Evolutionary conservation across 2,329 filamentous ascomycete species (phyloP).

Genomic region (Fusarium gaditjirri): DNA sequence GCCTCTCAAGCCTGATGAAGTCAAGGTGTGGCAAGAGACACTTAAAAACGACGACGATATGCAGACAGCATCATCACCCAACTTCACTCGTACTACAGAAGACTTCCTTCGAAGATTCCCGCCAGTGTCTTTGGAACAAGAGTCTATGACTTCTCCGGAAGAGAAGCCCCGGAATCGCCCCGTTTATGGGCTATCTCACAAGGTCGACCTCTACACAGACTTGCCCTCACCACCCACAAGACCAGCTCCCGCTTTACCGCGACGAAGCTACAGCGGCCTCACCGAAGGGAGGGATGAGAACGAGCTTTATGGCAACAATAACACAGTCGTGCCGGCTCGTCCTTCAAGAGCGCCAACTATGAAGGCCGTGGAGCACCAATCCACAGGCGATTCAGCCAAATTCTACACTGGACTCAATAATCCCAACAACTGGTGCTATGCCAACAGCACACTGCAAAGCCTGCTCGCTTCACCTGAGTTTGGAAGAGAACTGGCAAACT

Average conservation of each 20-base stretch:
- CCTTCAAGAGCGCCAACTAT: conserved; percentile 49
- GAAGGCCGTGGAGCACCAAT: conserved; percentile 56
- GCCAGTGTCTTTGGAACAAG: conserved; percentile 69
- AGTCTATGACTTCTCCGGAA: conserved; percentile 66
- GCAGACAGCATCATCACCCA: conserved; percentile 59
- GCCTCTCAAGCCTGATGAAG: conserved; percentile 82
- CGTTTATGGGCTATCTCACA: conserved; percentile 46
- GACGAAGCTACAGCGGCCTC: conserved; percentile 84
- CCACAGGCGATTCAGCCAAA: conserved; percentile 52
- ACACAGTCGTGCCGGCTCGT: conserved; percentile 53
- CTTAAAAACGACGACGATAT: conserved; percentile 74
- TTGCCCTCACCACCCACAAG: conserved; percentile 69
- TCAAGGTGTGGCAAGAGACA: conserved; percentile 81
- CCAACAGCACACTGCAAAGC: conserved; percentile 90
- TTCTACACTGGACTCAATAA: conserved; percentile 76
- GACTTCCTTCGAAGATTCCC: conserved; percentile 88
- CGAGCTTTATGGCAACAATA: conserved; percentile 53
- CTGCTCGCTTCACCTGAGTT: conserved; percentile 79
- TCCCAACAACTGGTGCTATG: conserved; percentile 86
- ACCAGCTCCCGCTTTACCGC: conserved; percentile 74
- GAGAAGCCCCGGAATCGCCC: conserved; percentile 38
- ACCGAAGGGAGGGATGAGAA: conserved; percentile 52
- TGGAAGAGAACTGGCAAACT: conserved; percentile 70
- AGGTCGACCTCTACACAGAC: conserved; percentile 57
- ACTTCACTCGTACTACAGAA: conserved; percentile 76